Evolutionary conservation across 1,139 yeast species (phyloP).

Genomic region (Blastobotrys raffinosifermentans): DNA sequence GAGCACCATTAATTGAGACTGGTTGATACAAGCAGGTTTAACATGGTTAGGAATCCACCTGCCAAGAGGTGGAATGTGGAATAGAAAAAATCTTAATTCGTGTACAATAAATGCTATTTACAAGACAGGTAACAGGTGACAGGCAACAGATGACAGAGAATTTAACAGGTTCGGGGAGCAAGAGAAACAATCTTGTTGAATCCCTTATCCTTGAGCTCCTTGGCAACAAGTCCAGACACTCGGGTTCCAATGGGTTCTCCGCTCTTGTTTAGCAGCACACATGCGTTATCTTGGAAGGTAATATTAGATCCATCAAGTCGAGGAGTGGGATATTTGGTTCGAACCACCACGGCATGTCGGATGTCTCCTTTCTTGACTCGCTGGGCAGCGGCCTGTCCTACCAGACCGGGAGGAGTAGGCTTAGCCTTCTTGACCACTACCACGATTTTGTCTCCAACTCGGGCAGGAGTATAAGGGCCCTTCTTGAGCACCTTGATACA

Average conservation of each 20-base stretch:
- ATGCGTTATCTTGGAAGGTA: slow-evolving; percentile 93
- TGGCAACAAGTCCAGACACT: slow-evolving; percentile 86
- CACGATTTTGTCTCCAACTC: slow-evolving; percentile 86
- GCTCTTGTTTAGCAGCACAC: slow-evolving; percentile 86
- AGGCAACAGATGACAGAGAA: neutral
- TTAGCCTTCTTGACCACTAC: slow-evolving; percentile 92
- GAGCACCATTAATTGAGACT: no score
- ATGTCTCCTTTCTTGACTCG: slow-evolving; percentile 94
- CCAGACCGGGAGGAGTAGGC: slow-evolving; percentile 54
- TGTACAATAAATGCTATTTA: no score
- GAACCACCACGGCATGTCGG: slow-evolving; percentile 90
- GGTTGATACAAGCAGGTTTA: no score
- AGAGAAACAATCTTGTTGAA: slow-evolving; percentile 82
- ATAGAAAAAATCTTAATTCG: no score
- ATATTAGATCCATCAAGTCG: slow-evolving; percentile 86
- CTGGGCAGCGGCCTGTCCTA: slow-evolving; percentile 40
- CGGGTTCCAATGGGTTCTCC: slow-evolving; percentile 96
- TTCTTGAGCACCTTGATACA: slow-evolving; percentile 93
- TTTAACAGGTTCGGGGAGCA: slow-evolving; percentile 78
- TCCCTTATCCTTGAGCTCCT: slow-evolving; percentile 79
- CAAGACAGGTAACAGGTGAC: no score
- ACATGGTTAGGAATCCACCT: no score
- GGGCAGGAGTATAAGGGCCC: slow-evolving; percentile 76
- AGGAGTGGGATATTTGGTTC: slow-evolving; percentile 80
- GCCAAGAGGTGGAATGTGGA: no score